Percentiles rank a stretch among this genome's conserved stretches.
Evolutionary conservation across 176 grass and related monocot species (phyloP).

Genomic region (Triticum monococcum): DNA sequence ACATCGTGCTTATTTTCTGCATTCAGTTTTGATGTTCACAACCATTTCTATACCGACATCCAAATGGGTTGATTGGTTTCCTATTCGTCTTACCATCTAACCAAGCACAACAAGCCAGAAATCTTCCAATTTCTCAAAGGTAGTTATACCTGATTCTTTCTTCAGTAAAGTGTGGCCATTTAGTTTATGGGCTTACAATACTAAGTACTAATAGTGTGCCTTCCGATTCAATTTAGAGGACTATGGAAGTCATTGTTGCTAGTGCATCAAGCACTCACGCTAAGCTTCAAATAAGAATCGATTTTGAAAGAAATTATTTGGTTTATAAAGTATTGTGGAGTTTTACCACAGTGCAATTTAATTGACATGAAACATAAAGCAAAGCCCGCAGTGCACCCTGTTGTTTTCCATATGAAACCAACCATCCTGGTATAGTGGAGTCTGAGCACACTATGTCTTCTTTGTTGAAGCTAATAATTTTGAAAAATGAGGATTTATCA

Average conservation of each 20-base stretch:
- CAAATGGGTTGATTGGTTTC: conserved; percentile 28
- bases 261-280: neutral
- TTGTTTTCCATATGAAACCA: too few species aligned
- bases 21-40: neutral
- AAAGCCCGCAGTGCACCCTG: too few species aligned
- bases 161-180: neutral
- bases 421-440: too few species aligned
- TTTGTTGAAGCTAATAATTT: too few species aligned
- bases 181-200: neutral
- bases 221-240: neutral
- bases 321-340: neutral
- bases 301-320: neutral
- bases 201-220: neutral
- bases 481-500: too few species aligned
- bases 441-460: too few species aligned
- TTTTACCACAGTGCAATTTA: neutral
- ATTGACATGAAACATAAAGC: neutral
- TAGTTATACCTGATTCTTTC: conserved; percentile 25
- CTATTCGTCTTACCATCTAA: conserved; percentile 34
- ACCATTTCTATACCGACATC: neutral
- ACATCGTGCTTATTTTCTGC: neutral
- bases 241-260: neutral
- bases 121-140: conserved; percentile 35
- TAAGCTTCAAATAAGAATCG: neutral
- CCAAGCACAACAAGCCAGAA: conserved; percentile 29